Evolutionary conservation across 495 filamentous ascomycete genomes (phyloP).

Genomic region (Aspergillus saccharolyticus): DNA sequence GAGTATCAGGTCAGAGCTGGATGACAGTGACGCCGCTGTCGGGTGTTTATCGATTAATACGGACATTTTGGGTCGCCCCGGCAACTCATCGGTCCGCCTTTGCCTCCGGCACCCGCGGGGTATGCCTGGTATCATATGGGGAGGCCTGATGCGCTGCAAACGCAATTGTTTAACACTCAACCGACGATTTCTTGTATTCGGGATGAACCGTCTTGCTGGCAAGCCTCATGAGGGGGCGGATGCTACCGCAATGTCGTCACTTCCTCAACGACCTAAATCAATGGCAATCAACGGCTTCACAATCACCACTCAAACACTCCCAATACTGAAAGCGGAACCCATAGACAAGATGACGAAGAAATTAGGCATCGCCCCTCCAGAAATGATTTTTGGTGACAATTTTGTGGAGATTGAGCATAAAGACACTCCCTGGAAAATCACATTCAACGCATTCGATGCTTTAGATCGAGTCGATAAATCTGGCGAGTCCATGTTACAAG

Average conservation of each 20-base stretch:
- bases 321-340: slow-evolving; percentile 84
- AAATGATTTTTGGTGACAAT: slow-evolving; percentile 99
- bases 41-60: slow-evolving; percentile 31
- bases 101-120: slow-evolving; percentile 39
- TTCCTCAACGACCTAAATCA: slow-evolving; percentile 28
- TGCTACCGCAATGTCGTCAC: slow-evolving; percentile 24
- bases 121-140: slow-evolving; percentile 25
- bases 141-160: background rate
- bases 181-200: background rate
- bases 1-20: slow-evolving; percentile 15
- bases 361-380: slow-evolving; percentile 80
- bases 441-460: slow-evolving; percentile 81
- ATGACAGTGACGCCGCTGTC: slow-evolving; percentile 17
- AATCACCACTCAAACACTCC: slow-evolving; percentile 76
- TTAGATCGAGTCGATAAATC: slow-evolving; percentile 92
- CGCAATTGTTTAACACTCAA: background rate
- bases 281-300: slow-evolving; percentile 57
- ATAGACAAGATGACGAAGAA: slow-evolving; percentile 79
- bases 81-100: slow-evolving; percentile 39
- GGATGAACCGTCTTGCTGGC: slow-evolving; percentile 6
- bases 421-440: slow-evolving; percentile 63
- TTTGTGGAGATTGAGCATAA: slow-evolving; percentile 65
- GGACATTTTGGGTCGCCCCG: slow-evolving; percentile 25
- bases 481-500: slow-evolving; percentile 79
- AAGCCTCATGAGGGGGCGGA: slow-evolving; percentile 1